Evolutionary conservation across 177 flowering plant genomes (phyloP), one percentile per base, ranked within the genome.

Genomic region (Vitis hybrid): DNA sequence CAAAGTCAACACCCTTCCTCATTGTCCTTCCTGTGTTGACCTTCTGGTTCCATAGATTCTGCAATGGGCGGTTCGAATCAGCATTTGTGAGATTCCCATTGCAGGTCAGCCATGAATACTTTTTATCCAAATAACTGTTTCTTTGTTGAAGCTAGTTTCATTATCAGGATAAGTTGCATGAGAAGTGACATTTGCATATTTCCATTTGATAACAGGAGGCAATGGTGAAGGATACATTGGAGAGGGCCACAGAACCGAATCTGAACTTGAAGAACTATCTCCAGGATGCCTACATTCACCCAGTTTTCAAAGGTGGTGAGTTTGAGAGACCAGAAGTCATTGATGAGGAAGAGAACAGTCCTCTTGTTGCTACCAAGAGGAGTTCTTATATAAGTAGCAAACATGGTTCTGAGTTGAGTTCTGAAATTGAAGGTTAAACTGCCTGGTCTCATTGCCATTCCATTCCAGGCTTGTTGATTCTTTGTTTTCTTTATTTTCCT

Each of bases 21-120:
- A 60, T 91, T 72, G 87, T 77, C 2, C 92, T 88, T 64, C 99
- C 97, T 27, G 64, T 93, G n/a, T 62, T 93, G 75, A 93, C 98
- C 65, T 77, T 93, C 66, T 88, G 92, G 92, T 93, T 93, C 79
- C 88, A 91, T 70, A 72, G 7, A 52, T 79, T 74, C 75, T 91
- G 99, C 82, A 89, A 88, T 78, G 91, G 90, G 2, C 97, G 99
- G 7, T 93, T 89, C 57, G 97, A 95, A 76, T 78, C 98, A n/a
- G 97, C 92, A 60, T 95, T 95, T 64, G 74, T 77, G n/a, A 85
- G 69, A 68, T 89, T 87, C 65, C 97, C 98, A 2, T 74, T 95
- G 62, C 88, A 93, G 96, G 99, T 92, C 48, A 72, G 87, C 64
- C 2, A 49, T 2, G 11, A 62, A 2, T 64, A 24, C 48, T 40